These are phyloP conservation scores for Petunia secreta DNA, from an alignment of 257 asterid species.

Conservation along the genomic window DNA sequence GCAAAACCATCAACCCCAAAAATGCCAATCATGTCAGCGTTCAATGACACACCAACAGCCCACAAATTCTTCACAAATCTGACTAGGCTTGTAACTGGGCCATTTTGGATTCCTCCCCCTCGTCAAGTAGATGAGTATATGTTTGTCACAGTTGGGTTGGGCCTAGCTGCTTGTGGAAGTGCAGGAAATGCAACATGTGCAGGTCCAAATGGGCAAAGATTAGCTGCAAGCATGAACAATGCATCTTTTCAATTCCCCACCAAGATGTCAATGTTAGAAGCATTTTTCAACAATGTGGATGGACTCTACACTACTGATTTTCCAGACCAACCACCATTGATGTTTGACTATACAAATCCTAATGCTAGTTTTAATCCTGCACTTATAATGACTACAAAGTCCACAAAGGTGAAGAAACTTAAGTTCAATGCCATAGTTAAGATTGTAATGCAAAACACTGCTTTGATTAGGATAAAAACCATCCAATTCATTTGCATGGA, in stretches of 20 bases:
- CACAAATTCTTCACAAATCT: slow-evolving; percentile 21
- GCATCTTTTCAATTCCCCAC: slow-evolving; percentile 22
- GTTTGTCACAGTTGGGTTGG: slow-evolving; percentile 23
- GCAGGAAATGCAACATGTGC: slow-evolving; percentile 21
- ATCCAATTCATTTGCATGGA: slow-evolving; percentile 29
- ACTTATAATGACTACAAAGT: slow-evolving; percentile 25
- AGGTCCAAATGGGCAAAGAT: slow-evolving; percentile 26
- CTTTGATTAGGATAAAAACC: slow-evolving; percentile 22
- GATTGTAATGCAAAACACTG: slow-evolving; percentile 22
- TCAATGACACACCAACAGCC: slow-evolving; percentile 23
- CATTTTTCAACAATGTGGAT: slow-evolving; percentile 19
- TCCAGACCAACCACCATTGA: slow-evolving; percentile 24
- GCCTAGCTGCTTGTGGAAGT: slow-evolving; percentile 2
- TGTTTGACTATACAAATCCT: slow-evolving; percentile 19
- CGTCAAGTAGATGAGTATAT: slow-evolving; percentile 19
- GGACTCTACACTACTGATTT: slow-evolving; percentile 23
- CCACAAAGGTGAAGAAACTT: slow-evolving; percentile 25
- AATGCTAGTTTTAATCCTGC: slow-evolving; percentile 12
- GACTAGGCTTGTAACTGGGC: slow-evolving; percentile 24
- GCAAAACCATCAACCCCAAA: neutral
- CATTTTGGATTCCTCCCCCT: slow-evolving; percentile 24
- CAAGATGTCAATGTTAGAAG: slow-evolving; percentile 25
- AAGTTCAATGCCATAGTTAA: slow-evolving; percentile 27
- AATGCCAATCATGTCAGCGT: slow-evolving; percentile 10
- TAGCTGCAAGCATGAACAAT: slow-evolving; percentile 25